A percentile compares a stretch with the other conserved stretches of the same genome.
These are phyloP conservation scores for Rhizopogon sp. DNA, from an alignment of 768 basidiomycete species.

Conservation along the genomic window DNA sequence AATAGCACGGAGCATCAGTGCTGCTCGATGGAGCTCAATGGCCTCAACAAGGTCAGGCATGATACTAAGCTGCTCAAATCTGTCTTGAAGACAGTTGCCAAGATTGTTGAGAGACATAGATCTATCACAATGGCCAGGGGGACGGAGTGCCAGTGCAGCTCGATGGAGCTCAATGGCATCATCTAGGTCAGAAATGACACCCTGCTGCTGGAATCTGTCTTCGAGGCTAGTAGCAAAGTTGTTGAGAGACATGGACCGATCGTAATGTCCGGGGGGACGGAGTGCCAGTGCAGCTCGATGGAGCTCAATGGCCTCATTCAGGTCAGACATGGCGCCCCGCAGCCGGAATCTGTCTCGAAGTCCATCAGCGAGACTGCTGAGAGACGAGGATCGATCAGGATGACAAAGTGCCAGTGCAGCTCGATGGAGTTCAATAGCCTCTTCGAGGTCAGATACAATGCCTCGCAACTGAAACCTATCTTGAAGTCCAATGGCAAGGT, in stretches of 20 bases:
- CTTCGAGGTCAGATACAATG: not conserved
- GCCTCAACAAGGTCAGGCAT: slow-evolving; percentile 10
- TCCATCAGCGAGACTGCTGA: not conserved
- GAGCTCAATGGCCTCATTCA: not conserved
- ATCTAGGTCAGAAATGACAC: not conserved
- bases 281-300: not conserved
- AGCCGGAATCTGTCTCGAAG: not conserved
- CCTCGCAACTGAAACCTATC: not conserved
- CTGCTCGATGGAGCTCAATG: not conserved
- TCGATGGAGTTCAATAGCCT: not conserved
- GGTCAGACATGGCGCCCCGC: not conserved
- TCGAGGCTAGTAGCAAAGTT: not conserved
- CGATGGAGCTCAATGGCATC: not conserved
- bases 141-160: not conserved
- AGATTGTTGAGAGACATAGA: not conserved
- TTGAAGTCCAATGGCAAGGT: slow-evolving; percentile 4
- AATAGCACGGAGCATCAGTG: not conserved
- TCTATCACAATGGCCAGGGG: not conserved
- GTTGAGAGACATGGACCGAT: not conserved
- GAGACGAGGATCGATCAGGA: not conserved
- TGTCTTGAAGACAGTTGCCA: not conserved
- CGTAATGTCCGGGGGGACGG: not conserved
- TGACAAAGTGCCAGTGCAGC: not conserved
- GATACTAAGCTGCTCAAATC: slow-evolving; percentile 4
- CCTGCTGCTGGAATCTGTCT: not conserved